These are phyloP conservation scores for Agrocybe pediades DNA, from an alignment of 768 basidiomycete genomes.

Conservation along the genomic window DNA sequence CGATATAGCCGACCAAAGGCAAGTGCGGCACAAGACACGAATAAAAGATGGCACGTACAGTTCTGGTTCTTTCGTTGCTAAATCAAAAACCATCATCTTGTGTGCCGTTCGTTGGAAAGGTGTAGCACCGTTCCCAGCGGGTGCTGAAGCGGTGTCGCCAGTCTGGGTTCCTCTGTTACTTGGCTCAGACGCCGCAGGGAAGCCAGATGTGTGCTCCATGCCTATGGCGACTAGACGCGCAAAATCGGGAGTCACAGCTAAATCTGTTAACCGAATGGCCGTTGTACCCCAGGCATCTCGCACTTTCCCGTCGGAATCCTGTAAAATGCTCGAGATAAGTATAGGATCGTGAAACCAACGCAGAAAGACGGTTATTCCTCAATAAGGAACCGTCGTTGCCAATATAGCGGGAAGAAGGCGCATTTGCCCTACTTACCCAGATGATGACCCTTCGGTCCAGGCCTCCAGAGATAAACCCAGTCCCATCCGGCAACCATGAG, in stretches of 20 bases:
- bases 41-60: constrained; percentile 49
- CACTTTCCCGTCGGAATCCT: constrained; percentile 79
- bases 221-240: constrained; percentile 85
- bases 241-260: constrained; percentile 85
- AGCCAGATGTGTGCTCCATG: constrained; percentile 40
- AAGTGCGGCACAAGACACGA: not conserved
- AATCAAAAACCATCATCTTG: constrained; percentile 76
- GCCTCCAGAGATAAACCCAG: constrained; percentile 87
- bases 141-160: constrained; percentile 34
- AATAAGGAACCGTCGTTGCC: constrained; percentile 8
- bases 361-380: constrained; percentile 9
- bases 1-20: constrained; percentile 10
- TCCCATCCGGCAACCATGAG: constrained; percentile 86
- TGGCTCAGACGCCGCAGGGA: constrained; percentile 20
- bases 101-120: constrained; percentile 43
- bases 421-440: constrained; percentile 61
- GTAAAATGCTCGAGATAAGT: constrained; percentile 12
- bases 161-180: constrained; percentile 27
- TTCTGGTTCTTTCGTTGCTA: constrained; percentile 66
- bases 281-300: constrained; percentile 69
- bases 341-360: constrained; percentile 10
- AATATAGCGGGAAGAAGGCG: constrained; percentile 3
- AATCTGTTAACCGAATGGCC: constrained; percentile 82
- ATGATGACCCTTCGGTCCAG: constrained; percentile 82
- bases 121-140: constrained; percentile 29